phyloP scores from a whole-genome alignment of 495 filamentous ascomycete species.

The Penicillium egyptiacum region DNA sequence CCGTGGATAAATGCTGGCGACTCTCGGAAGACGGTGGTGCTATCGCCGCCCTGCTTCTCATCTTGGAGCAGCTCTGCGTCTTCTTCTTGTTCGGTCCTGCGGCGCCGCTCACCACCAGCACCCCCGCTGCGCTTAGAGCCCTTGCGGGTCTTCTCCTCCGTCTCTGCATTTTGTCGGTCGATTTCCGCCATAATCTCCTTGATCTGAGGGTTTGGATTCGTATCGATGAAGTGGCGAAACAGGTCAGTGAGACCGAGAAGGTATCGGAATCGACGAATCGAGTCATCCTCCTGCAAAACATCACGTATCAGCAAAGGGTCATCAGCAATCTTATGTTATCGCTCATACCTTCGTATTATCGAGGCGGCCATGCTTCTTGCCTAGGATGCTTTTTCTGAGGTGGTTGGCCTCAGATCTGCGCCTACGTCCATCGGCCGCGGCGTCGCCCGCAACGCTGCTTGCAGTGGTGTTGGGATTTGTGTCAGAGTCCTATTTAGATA shows the following conservation, averaged over 20 bases:
- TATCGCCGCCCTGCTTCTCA: constrained; percentile 81
- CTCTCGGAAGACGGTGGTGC: constrained; percentile 86
- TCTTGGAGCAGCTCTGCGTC: constrained; percentile 93
- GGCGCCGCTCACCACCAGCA: constrained; percentile 74
- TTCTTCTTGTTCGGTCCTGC: constrained; percentile 95
- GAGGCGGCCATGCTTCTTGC: constrained; percentile 88
- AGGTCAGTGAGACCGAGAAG: constrained; percentile 94
- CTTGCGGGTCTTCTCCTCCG: constrained; percentile 65
- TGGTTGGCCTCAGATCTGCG: constrained; percentile 80
- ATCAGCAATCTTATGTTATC: not conserved
- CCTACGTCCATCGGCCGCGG: constrained; percentile 72
- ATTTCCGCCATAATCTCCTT: constrained; percentile 91
- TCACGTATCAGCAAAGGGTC: constrained; percentile 5
- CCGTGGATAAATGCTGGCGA: constrained; percentile 86
- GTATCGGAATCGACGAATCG: constrained; percentile 91
- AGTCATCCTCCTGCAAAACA: constrained; percentile 79
- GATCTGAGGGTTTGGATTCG: constrained; percentile 89
- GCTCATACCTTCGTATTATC: constrained; percentile 82
- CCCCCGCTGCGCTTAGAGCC: constrained; percentile 76
- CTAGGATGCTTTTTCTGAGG: constrained; percentile 84
- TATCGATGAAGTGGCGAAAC: constrained; percentile 98
- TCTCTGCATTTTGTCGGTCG: constrained; percentile 83
- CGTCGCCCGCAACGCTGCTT: constrained; percentile 81
- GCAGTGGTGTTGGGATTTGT: constrained; percentile 90
- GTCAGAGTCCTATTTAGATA: constrained; percentile 67